Base-by-base conservation (phyloP, 2,329 filamentous ascomycete genomes). In the Venturia asperata region DNA sequence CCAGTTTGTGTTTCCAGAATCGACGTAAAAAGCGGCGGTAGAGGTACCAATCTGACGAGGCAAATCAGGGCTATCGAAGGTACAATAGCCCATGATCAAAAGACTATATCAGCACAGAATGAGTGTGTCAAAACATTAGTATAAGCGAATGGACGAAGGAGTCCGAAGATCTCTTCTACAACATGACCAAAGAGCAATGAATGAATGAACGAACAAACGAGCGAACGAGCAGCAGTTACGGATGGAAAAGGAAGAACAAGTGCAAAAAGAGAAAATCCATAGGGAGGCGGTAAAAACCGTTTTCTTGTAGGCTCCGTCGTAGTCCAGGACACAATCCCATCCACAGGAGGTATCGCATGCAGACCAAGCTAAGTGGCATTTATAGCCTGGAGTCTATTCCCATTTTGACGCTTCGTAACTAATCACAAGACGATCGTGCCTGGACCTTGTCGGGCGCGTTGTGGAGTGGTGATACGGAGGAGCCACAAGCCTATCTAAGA, bases 71-170 rank as follows among this genome's bases (percentile, higher is more conserved):
- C 61, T 34, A 19, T 63, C 41, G 30, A 63, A 63, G 10, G 41
- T 43, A 34, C 61, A 63, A 19, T 41, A 41, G 10, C 37, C 41
- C 58, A 61, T 61, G 34, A 21, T 42, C 21, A 61, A 21, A 34
- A 55, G 49, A 30, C 24, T 55, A 34, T 61, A 42, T 61, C 30
- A 43, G 10, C 13, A 30, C 34, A 45, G 19, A 45, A 41, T 24
- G 42, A 63, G 17, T 30, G 37, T 34, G 7, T 42, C 19, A 47
- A 43, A 41, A 43, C 42, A 45, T 45, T 43, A n/a, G 37, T 34
- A 61, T 24, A 49, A 63, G 27, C 10, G 61, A 63, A 47, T 63
- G 41, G 41, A 63, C 61, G 61, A 49, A 49, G 41, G 61, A 47
- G 49, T 45, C 1, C 21, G 11, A 63, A 47, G n/a, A 34, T 30